Base-by-base conservation (phyloP, 306 rosid genomes). In the Astragalus glycyphyllos region DNA sequence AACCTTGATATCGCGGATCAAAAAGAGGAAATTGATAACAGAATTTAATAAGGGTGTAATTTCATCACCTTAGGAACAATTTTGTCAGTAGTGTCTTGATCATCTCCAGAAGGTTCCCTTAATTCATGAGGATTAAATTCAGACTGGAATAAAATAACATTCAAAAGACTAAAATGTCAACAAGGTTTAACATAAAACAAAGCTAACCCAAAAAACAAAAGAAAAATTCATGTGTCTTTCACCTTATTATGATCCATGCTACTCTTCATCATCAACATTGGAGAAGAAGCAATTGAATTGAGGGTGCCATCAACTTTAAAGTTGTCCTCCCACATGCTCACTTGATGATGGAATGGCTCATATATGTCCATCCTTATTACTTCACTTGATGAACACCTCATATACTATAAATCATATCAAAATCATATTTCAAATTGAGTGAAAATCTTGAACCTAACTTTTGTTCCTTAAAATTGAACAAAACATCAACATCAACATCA, bases 281-380 rank as follows among this genome's bases (percentile, higher is more conserved):
- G 53, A 13, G 87, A 72, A 75, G 83, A 72, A 75, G 83, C 63
- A 37, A 65, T 68, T 11, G 85, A 16, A 54, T 77, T 84, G 29
- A 83, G 71, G 81, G 72, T 54, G 31, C 72, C 65, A 68, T 86
- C 91, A 62, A 74, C 77, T 61, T 79, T 82, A 11, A 83, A 86
- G 79, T 75, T 68, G 60, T 82, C 89, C 15, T 72, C 85, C 92
- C 92, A 92, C 84, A 84, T 83, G 74, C 75, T 77, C 63, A 85
- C 80, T 73, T 90, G 88, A 60, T 90, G 88, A 60, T 80, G 78
- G 79, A 92, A 86, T 35, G 96, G 96, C 82, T 89, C 96, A 44
- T 82, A 90, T 82, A 88, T 83, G 66, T 89, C 93, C 93, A 92
- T 85, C 71, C 72, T 71, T 75, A 81, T 72, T 40, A 90, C 60